Evolutionary conservation across 164 flowering plant genomes (phyloP), one percentile per base, ranked within the genome.

Genomic region (Macadamia tetraphylla): DNA sequence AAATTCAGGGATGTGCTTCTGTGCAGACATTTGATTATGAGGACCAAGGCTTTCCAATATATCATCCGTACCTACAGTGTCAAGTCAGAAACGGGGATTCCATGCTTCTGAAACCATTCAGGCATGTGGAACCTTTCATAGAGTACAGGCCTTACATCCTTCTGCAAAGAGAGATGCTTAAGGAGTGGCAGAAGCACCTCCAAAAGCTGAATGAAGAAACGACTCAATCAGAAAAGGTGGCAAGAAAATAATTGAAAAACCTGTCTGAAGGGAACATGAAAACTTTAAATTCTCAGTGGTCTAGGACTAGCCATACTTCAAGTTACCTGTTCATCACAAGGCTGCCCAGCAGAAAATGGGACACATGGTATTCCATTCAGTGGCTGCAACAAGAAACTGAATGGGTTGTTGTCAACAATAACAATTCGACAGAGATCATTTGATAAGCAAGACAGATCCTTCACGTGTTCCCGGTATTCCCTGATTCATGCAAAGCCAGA

Each of bases 311-410:
- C 31, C 0, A 57, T 31, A 18, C 10, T 42, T 42, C 53, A 46
- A n/a, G 11, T 6, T 76, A 94, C 99, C 99, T 94, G 98, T 15
- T 81, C 86, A 77, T 94, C 97, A 9, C 78, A 81, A 11, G 97
- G 94, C 71, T 90, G 90, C 61, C 87, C 91, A 30, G 94, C 92
- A 67, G 97, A 86, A 74, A 94, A 94, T 62, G 98, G 92, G 53
- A 94, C 64, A 71, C 98, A 94, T 8, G 98, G 98, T 70, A 94
- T 86, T 66, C 98, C 98, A 80, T 94, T 92, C 18, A 83, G 31
- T 6, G 98, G 98, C 75, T 94, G 98, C 82, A 92, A 79, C 63
- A 94, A 75, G 82, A 94, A 94, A 80, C 98, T 94, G 81, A 92
- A 94, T 6, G 97, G 98, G 60, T 94, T 94, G 79, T 94, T 94